Evolutionary conservation across 148 eudicot genomes (phyloP), one percentile per base, ranked within the genome.

Genomic region (Chenopodium formosanum): DNA sequence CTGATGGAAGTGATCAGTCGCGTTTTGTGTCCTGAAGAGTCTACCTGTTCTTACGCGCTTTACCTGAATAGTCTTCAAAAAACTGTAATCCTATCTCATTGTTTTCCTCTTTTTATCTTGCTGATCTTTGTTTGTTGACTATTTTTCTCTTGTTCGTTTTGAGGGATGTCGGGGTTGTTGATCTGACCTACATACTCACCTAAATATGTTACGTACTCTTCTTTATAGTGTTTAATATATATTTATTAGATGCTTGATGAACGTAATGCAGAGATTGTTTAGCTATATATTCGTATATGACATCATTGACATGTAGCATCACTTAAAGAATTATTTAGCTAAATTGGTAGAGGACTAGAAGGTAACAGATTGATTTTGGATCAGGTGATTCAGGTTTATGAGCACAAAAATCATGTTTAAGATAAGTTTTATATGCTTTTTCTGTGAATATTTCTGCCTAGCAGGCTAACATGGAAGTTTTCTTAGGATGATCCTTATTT

Each of bases 41-140:
- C 87, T 66, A 58, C 79, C 9, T 85, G 87, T 50, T 40, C 82
- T 14, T 84, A 81, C 62, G 82, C 82, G 50, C 66, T 85, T 47
- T 81, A 85, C 32, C 76, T 85, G 72, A 78, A 85, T 46, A 62
- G 50, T 69, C 87, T 85, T 73, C 87, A 85, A 46, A 76, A 78
- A 64, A 78, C 75, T 56, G 87, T 85, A 85, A 80, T 52, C 47
- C 37, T 74, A 79, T 77, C 20, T 44, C 34, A 52, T 46, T 27
- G 19, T 29, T 66, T 23, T 69, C 11, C 71, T 5, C 16, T 50
- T 62, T 23, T 23, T 34, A 32, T 64, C 58, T 11, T 67, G 78
- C 60, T 63, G 32, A 32, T 70, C 7, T 34, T 53, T 8, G 32
- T 80, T 5, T 72, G 63, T 80, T 84, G 79, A 68, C 71, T 75